Evolutionary conservation across 306 rosid genomes (phyloP).

Genomic region (Vigna nakashimae): DNA sequence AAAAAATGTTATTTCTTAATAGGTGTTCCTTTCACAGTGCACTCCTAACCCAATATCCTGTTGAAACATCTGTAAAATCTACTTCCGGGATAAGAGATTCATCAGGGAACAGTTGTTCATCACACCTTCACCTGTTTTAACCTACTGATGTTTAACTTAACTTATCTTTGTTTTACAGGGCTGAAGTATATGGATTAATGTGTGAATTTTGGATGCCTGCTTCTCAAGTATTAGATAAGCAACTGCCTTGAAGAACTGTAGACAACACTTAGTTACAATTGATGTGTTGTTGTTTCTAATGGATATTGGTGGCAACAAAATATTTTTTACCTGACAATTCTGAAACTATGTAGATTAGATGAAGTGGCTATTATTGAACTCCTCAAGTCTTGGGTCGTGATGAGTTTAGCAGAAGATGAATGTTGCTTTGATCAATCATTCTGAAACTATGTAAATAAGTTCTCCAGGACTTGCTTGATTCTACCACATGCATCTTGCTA

Average conservation of each 20-base stretch:
- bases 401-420: slow-evolving; percentile 48
- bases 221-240: slow-evolving; percentile 53
- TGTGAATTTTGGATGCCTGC: slow-evolving; percentile 56
- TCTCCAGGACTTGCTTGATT: slow-evolving; percentile 52
- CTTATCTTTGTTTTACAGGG: slow-evolving; percentile 58
- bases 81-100: slow-evolving; percentile 63
- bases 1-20: slow-evolving; percentile 32
- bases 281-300: slow-evolving; percentile 47
- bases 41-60: slow-evolving; percentile 74
- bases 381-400: slow-evolving; percentile 49
- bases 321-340: slow-evolving; percentile 49
- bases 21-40: slow-evolving; percentile 54
- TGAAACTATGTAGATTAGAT: slow-evolving; percentile 49
- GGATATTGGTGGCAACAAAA: slow-evolving; percentile 58
- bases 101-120: background rate
- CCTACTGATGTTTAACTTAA: slow-evolving; percentile 17
- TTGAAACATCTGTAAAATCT: slow-evolving; percentile 53
- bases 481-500: slow-evolving; percentile 46
- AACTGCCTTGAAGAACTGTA: slow-evolving; percentile 53
- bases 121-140: background rate
- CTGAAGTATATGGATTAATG: slow-evolving; percentile 51
- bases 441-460: slow-evolving; percentile 55
- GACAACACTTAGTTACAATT: slow-evolving; percentile 46
- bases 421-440: slow-evolving; percentile 45
- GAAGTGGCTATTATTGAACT: slow-evolving; percentile 57